A percentile compares a stretch with the other conserved stretches of the same genome.
Conservation (phyloP, 2,329 filamentous ascomycete species). For the Nemania diffusa region DNA sequence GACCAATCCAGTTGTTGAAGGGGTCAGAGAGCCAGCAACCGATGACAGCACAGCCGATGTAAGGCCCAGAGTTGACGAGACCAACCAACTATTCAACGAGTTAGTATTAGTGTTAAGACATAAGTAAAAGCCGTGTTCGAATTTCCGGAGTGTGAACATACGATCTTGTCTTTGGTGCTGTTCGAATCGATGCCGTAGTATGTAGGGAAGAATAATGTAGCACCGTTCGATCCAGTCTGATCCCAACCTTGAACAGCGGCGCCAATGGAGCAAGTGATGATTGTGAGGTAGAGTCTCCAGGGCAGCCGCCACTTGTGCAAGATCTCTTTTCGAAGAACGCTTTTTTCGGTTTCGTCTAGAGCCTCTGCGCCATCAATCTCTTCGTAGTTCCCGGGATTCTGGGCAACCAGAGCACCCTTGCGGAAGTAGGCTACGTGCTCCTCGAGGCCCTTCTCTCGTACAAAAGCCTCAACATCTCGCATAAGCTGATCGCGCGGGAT, state of each 20-base stretch:
- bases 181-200: constrained; percentile 61
- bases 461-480: constrained; percentile 68
- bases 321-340: constrained; percentile 68
- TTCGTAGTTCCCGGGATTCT: constrained; percentile 72
- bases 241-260: constrained; percentile 78
- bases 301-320: constrained; percentile 76
- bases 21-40: constrained; percentile 71
- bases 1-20: constrained; percentile 69
- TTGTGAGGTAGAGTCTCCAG: constrained; percentile 71
- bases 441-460: constrained; percentile 65
- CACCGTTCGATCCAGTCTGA: constrained; percentile 71
- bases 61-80: constrained; percentile 63
- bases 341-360: constrained; percentile 69
- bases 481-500: constrained; percentile 65
- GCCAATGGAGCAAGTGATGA: constrained; percentile 74
- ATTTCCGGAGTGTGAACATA: constrained; percentile 37
- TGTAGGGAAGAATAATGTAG: constrained; percentile 69
- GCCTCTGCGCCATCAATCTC: constrained; percentile 66
- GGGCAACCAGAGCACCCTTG: constrained; percentile 79
- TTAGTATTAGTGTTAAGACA: constrained; percentile 30
- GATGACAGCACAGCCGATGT: constrained; percentile 58
- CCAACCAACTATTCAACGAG: constrained; percentile 59
- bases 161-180: constrained; percentile 44
- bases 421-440: constrained; percentile 69
- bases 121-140: constrained; percentile 42